phyloP scores from a whole-genome alignment of 169 alveolate genomes.

The Pseudocohnilembus persalinus region DNA sequence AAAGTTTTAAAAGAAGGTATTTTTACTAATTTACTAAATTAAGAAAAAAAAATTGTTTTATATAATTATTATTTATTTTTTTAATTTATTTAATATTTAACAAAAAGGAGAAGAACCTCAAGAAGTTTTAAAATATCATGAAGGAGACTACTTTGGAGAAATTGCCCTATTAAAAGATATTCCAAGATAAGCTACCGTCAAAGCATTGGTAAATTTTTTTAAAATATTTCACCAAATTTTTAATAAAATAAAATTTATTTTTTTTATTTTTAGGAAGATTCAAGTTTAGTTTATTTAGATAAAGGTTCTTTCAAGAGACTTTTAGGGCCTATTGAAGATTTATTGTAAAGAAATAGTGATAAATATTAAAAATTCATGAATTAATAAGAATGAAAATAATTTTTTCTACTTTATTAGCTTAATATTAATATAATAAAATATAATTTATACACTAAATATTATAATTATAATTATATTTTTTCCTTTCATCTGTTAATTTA shows the following conservation, averaged over 20 bases:
- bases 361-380: slow-evolving; percentile 52
- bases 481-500: no score
- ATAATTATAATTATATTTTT: no score
- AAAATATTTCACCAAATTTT: slow-evolving; percentile 9
- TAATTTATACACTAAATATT: no score
- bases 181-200: slow-evolving; percentile 96
- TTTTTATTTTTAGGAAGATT: slow-evolving; percentile 40
- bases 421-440: no score
- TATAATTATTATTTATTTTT: no score
- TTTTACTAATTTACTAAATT: not conserved
- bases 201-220: slow-evolving; percentile 62
- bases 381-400: not conserved
- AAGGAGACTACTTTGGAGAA: slow-evolving; percentile 98
- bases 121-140: slow-evolving; percentile 85
- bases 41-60: no score
- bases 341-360: slow-evolving; percentile 56
- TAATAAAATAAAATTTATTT: slow-evolving; percentile 18
- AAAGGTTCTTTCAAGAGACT: slow-evolving; percentile 56
- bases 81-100: no score
- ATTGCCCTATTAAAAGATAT: slow-evolving; percentile 92
- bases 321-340: slow-evolving; percentile 62
- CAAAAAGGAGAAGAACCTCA: slow-evolving; percentile 71
- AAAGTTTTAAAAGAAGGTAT: slow-evolving; percentile 42
- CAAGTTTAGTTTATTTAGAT: slow-evolving; percentile 46
- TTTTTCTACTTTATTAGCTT: no score